These are phyloP conservation scores for Fusarium sp. DNA, from an alignment of 2,329 filamentous ascomycete genomes.

Conservation along the genomic window DNA sequence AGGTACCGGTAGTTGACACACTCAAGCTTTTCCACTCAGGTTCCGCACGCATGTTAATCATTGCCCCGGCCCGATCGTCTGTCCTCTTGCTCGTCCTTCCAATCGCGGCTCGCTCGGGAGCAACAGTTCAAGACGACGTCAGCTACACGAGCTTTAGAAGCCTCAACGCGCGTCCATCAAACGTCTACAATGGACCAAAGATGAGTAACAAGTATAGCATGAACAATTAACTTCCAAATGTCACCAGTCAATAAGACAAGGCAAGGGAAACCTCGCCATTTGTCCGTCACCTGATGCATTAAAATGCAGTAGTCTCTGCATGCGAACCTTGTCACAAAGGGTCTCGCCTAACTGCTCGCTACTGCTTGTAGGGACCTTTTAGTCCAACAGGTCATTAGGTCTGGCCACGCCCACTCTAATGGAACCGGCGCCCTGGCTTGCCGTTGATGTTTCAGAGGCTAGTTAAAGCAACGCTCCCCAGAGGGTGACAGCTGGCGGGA, in stretches of 20 bases:
- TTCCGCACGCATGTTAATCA: conserved; percentile 17
- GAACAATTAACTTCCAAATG: conserved; percentile 9
- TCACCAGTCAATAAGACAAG: conserved; percentile 16
- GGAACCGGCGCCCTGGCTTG: conserved; percentile 6
- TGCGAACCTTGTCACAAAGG: conserved; percentile 21
- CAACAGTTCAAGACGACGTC: conserved; percentile 33
- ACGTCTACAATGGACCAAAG: neutral
- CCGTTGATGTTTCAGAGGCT: conserved; percentile 10
- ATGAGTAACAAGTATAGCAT: conserved; percentile 18
- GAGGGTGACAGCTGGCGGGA: conserved; percentile 25
- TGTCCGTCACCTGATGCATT: conserved; percentile 33
- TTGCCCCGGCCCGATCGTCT: conserved; percentile 23
- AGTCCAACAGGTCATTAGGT: conserved; percentile 12
- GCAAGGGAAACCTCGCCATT: conserved; percentile 28
- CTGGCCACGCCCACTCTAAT: conserved; percentile 13
- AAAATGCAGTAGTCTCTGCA: conserved; percentile 13
- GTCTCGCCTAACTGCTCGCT: conserved; percentile 31
- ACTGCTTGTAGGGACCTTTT: conserved; percentile 40
- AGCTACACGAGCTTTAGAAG: conserved; percentile 31
- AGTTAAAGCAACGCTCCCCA: conserved; percentile 5
- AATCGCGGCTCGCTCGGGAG: conserved; percentile 39
- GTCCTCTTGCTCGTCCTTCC: conserved; percentile 18
- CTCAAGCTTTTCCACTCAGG: conserved; percentile 8
- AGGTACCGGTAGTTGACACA: conserved; percentile 5
- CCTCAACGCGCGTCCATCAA: conserved; percentile 29